Base-by-base conservation (phyloP, 2,329 filamentous ascomycete species). In the Ascochyta fabae region DNA sequence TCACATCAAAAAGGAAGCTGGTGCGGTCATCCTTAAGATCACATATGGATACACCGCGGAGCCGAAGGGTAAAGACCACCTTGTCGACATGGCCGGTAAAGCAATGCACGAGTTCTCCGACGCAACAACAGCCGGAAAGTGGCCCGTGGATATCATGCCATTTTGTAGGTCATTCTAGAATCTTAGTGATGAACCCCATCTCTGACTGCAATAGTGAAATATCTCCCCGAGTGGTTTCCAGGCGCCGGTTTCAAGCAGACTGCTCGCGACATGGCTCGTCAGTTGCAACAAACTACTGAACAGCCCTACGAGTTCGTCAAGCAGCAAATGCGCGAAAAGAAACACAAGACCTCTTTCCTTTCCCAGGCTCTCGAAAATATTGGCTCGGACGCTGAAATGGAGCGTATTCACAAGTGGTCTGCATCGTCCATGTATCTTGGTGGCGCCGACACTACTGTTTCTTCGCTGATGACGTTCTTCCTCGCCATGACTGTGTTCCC, bases 401-500 rank as follows among this genome's bases (percentile, higher is more conserved):
- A 75, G 48, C 58, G 54, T 8, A 68, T 71, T 12, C 68, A 71
- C 41, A 81, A 80, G 53, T 81, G 77, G 75, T 67, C 78, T 0
- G 75, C 80, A 0, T 65, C 71, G 7, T 75, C 78, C 0, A 60
- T 82, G 46, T 83, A 80, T 41, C 63, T 70, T 0, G 80, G 73
- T 3, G 80, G 78, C n/a, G 82, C 77, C 3, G 77, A 80, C 2
- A 79, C 74, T 3, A 82, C 76, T 1, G 76, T 80, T 0, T 78
- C 73, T 0, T 70, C 77, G 0, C 54, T 81, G 2, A 64, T 70
- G 43, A 69, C 61, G 0, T 85, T 85, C 64, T 75, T 83, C 19
- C 75, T 86, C 0, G 83, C 82, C 0, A 84, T 84, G 69, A 78
- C 77, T 15, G 70, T 83, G 7, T 82, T 80, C 34, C 80, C 80